Conservation (phyloP, 257 asterid genomes). For the Capsicum chinense region DNA sequence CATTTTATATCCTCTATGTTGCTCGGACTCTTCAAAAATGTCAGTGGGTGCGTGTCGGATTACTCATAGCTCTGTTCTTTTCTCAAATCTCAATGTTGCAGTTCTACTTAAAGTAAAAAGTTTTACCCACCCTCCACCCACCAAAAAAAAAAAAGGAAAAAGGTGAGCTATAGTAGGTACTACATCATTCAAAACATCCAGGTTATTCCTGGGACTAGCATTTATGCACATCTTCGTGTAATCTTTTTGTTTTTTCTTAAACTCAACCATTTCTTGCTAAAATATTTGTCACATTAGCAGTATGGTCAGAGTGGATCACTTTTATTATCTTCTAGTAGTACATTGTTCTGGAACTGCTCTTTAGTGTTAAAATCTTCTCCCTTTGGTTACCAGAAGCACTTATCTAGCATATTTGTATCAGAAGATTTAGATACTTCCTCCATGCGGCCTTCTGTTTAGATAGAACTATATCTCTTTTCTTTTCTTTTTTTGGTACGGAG, state of each 20-base stretch:
- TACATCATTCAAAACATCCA: background rate
- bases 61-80: background rate
- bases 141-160: background rate
- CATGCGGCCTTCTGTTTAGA: background rate
- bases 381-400: constrained; percentile 2
- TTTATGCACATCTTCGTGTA: constrained; percentile 8
- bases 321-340: background rate
- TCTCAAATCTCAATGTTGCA: background rate
- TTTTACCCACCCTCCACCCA: background rate
- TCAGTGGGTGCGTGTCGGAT: too few species aligned
- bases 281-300: background rate
- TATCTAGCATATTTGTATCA: background rate
- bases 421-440: background rate
- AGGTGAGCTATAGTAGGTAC: background rate
- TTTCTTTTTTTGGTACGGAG: background rate
- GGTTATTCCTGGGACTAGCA: background rate
- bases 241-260: background rate
- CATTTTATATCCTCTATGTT: background rate
- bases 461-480: background rate
- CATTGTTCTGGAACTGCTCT: background rate
- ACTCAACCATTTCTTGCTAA: background rate
- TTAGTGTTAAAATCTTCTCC: background rate
- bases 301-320: constrained; percentile 11
- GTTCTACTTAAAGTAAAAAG: background rate
- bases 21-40: too few species aligned